phyloP scores from a whole-genome alignment of 1,139 yeast species.

The Hansenula lynferdii region DNA sequence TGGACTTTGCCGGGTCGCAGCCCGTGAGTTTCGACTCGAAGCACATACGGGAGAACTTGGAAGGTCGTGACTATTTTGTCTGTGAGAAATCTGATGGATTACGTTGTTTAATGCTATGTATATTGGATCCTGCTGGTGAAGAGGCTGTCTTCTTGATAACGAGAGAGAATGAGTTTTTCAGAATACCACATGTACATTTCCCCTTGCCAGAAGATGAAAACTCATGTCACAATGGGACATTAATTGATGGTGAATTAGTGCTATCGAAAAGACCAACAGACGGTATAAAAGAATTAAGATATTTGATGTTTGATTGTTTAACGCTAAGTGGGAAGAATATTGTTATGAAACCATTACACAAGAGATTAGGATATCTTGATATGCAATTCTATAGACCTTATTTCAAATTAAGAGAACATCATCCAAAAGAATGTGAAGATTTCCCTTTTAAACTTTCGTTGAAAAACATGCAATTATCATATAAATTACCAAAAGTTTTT shows the following conservation, averaged over 20 bases:
- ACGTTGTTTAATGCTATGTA: slow-evolving; percentile 65
- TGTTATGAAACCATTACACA: slow-evolving; percentile 65
- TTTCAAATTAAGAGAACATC: slow-evolving; percentile 55
- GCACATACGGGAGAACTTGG: slow-evolving; percentile 61
- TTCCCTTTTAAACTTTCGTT: slow-evolving; percentile 84
- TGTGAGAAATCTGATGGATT: slow-evolving; percentile 97
- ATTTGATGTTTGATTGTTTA: slow-evolving; percentile 86
- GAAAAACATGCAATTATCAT: slow-evolving; percentile 83
- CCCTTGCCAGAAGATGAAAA: slow-evolving; percentile 58
- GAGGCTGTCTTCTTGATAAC: slow-evolving; percentile 77
- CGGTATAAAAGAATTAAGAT: slow-evolving; percentile 61
- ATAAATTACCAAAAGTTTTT: slow-evolving; percentile 74
- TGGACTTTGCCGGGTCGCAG: slow-evolving; percentile 82
- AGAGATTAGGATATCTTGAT: slow-evolving; percentile 84
- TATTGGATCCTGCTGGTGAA: slow-evolving; percentile 72
- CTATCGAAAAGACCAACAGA: slow-evolving; percentile 45
- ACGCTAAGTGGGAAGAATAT: slow-evolving; percentile 75
- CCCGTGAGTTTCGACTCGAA: slow-evolving; percentile 85
- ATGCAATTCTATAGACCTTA: slow-evolving; percentile 81
- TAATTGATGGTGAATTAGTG: slow-evolving; percentile 92
- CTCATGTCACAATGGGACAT: slow-evolving; percentile 76
- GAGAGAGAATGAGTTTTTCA: slow-evolving; percentile 80
- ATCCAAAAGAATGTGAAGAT: slow-evolving; percentile 69
- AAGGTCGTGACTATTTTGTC: slow-evolving; percentile 70
- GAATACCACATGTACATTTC: slow-evolving; percentile 80